Percentiles rank a stretch among this genome's conserved stretches.
phyloP scores from a whole-genome alignment of 1,284 basidiomycete species.

The Fomitopsis schrenkii region DNA sequence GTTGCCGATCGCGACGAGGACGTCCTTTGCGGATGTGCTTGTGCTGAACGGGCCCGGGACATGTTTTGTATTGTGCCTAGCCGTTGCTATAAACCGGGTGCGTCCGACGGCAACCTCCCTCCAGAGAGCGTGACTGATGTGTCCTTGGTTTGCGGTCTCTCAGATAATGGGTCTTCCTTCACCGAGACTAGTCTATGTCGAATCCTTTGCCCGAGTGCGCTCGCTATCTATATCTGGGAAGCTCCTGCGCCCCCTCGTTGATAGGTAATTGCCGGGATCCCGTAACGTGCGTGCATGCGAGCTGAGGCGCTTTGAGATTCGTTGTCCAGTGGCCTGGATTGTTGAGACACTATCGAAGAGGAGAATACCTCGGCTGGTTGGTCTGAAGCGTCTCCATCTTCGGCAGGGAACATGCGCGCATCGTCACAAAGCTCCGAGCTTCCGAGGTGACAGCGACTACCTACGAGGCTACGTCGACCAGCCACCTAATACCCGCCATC shows the following conservation, averaged over 20 bases:
- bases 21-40: constrained; percentile 70
- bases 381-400: constrained; percentile 35
- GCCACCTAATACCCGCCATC: neutral
- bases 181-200: constrained; percentile 84
- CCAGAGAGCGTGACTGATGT: neutral
- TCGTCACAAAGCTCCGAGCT: neutral
- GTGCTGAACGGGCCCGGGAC: constrained; percentile 96
- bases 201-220: constrained; percentile 90
- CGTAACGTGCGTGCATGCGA: neutral
- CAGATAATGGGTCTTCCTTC: constrained; percentile 75
- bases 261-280: constrained; percentile 50
- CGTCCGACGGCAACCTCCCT: constrained; percentile 25
- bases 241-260: constrained; percentile 77
- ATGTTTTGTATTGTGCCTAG: constrained; percentile 76
- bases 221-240: constrained; percentile 84
- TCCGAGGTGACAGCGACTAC: neutral
- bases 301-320: constrained; percentile 46
- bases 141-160: neutral
- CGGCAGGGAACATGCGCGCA: neutral
- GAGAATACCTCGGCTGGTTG: constrained; percentile 59
- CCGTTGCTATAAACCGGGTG: constrained; percentile 76
- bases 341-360: constrained; percentile 35
- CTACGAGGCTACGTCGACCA: neutral
- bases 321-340: constrained; percentile 83
- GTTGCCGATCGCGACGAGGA: constrained; percentile 35